Evolutionary conservation across 2,329 filamentous ascomycete genomes (phyloP).

Genomic region (Fusarium goolgardi): DNA sequence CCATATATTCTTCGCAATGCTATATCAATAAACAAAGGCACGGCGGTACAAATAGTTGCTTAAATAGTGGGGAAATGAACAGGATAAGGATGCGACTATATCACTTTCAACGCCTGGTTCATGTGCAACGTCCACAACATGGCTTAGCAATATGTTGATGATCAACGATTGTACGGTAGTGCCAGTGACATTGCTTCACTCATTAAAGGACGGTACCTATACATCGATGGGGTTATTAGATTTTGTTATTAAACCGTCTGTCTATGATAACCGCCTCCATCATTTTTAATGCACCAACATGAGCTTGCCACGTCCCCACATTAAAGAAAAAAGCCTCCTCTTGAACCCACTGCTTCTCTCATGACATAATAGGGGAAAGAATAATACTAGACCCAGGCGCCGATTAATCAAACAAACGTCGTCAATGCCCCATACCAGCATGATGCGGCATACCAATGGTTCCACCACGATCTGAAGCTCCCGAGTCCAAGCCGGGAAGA

Average conservation of each 20-base stretch:
- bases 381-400: constrained; percentile 21
- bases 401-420: constrained; percentile 14
- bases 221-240: constrained; percentile 1
- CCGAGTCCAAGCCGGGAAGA: constrained; percentile 5
- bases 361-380: constrained; percentile 3
- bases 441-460: background rate
- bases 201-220: background rate
- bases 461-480: constrained; percentile 5
- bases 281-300: constrained; percentile 31
- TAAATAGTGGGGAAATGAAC: constrained; percentile 5
- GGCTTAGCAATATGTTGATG: background rate
- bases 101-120: background rate
- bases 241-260: constrained; percentile 4
- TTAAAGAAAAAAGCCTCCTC: background rate
- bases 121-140: background rate
- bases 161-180: background rate
- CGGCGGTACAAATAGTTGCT: background rate
- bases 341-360: constrained; percentile 8
- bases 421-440: constrained; percentile 2
- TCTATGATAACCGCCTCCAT: constrained; percentile 2
- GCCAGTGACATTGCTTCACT: background rate
- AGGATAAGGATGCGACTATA: background rate
- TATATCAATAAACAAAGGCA: constrained; percentile 10
- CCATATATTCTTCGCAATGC: constrained; percentile 11
- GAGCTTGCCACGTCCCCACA: constrained; percentile 15